Percentiles rank a stretch among this genome's conserved stretches.
Conservation (phyloP, 768 basidiomycete genomes). For the Russula emetica region DNA sequence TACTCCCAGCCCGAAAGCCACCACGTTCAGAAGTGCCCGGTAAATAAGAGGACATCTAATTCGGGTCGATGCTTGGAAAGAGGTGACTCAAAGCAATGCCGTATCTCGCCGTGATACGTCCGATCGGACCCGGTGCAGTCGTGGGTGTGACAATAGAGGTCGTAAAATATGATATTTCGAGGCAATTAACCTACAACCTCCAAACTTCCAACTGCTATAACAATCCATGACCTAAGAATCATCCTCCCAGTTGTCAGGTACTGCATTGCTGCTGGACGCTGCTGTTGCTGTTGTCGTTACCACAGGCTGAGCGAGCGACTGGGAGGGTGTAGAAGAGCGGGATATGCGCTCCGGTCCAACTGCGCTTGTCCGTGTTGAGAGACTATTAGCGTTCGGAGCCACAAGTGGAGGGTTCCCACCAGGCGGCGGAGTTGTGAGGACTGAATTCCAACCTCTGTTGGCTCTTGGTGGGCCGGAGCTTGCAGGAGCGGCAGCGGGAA, state of each 20-base stretch:
- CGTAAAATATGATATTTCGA: background rate
- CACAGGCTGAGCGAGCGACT: slow-evolving; percentile 4
- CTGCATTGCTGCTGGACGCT: slow-evolving; percentile 26
- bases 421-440: slow-evolving; percentile 31
- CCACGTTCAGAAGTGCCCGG: background rate
- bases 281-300: background rate
- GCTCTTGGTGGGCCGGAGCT: slow-evolving; percentile 14
- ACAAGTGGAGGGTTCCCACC: slow-evolving; percentile 13
- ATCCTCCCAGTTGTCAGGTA: slow-evolving; percentile 58
- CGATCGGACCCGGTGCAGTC: background rate
- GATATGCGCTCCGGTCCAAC: background rate
- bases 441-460: slow-evolving; percentile 36
- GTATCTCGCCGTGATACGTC: background rate
- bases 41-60: background rate
- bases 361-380: background rate
- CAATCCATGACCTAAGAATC: slow-evolving; percentile 35
- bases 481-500: slow-evolving; percentile 24
- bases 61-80: background rate
- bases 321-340: slow-evolving; percentile 22
- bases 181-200: background rate
- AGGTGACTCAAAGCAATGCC: background rate
- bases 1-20: background rate
- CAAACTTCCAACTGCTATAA: background rate
- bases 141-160: background rate
- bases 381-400: background rate